Evolutionary conservation across 306 rosid genomes (phyloP), one percentile per base, ranked within the genome.

Genomic region (Quercus suber): DNA sequence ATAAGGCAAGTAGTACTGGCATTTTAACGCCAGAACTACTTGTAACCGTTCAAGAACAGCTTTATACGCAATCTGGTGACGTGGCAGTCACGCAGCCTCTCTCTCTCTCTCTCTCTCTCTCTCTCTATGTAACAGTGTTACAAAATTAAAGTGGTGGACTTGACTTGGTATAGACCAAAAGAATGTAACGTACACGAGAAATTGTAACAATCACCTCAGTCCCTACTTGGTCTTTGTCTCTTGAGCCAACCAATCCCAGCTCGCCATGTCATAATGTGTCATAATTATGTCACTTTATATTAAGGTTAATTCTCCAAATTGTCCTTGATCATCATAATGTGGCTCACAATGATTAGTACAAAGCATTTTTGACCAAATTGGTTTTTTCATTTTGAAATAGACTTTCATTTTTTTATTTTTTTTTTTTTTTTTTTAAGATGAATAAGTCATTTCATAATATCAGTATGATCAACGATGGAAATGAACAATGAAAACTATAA

Each of bases 171-270:
- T 71, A 57, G 75, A 81, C 76, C 80, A 75, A 78, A 60, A 37
- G 81, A 68, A 81, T 77, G 90, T 81, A 77, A 85, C 74, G 55
- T 78, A 75, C 65, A 78, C 5, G 77, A 71, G 77, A 71, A 60
- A 60, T 4, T 60, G 67, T 79, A 68, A 76, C 17, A 27, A 60
- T 79, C 80, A 72, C 81, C 70, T 83, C 85, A 77, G 83, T 61
- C 64, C 82, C 79, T 52, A 7, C 59, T 80, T 61, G 61, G 67
- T 45, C 1, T 56, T 56, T 55, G 85, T 80, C 78, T 71, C 78
- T 69, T 72, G 68, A 70, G 11, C 64, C 33, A 21, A 8, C 89
- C 87, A 81, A 75, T 80, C 77, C 19, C 64, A 60, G 11, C 76
- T 33, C 78, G 14, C 81, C 93, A 89, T 88, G 6, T 86, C 74